These are phyloP conservation scores for Pleurotus giganteus DNA, from an alignment of 768 basidiomycete genomes.

Conservation along the genomic window DNA sequence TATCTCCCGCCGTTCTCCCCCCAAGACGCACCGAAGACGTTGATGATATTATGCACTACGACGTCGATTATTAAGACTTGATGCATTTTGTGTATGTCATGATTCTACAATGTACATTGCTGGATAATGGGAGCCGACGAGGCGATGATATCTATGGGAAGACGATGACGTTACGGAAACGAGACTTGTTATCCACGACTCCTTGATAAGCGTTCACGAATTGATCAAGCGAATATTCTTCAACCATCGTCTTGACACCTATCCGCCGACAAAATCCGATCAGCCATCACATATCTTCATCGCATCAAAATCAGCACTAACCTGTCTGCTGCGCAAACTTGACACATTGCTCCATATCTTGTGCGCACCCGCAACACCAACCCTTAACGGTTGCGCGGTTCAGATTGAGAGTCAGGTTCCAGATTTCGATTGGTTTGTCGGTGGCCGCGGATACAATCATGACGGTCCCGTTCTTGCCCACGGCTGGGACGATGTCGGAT, in stretches of 20 bases:
- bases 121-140: background rate
- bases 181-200: slow-evolving; percentile 7
- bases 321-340: slow-evolving; percentile 7
- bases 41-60: too few species aligned
- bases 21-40: too few species aligned
- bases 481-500: slow-evolving; percentile 6
- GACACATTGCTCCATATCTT: slow-evolving; percentile 12
- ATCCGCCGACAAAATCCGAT: background rate
- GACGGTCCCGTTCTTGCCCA: slow-evolving; percentile 11
- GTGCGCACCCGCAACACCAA: slow-evolving; percentile 10
- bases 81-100: too few species aligned
- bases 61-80: too few species aligned
- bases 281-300: background rate
- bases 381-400: slow-evolving; percentile 8
- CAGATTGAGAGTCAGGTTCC: slow-evolving; percentile 8
- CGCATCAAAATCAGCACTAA: background rate
- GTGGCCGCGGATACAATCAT: slow-evolving; percentile 10
- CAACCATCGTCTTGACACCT: slow-evolving; percentile 9
- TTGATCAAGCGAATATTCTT: slow-evolving; percentile 9
- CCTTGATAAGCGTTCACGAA: slow-evolving; percentile 7
- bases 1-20: too few species aligned
- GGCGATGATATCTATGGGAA: background rate
- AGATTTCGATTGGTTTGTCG: slow-evolving; percentile 7
- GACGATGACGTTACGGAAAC: slow-evolving; percentile 10
- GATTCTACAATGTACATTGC: background rate